Percentiles rank a stretch among this genome's conserved stretches.
Conservation (phyloP, 495 filamentous ascomycete species). For the Aspergillus baeticus region DNA sequence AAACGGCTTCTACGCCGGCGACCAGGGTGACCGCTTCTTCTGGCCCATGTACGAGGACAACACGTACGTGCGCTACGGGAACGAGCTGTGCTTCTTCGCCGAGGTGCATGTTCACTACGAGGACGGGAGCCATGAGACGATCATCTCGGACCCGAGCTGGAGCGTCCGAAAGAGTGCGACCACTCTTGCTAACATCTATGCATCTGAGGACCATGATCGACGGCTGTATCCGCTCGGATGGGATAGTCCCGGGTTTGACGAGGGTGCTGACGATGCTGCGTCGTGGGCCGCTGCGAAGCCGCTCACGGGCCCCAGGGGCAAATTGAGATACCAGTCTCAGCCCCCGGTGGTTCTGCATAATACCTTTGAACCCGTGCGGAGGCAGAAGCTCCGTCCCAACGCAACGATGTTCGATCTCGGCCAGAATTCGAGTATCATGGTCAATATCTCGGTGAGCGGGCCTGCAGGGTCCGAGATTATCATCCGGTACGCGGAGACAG, state of each 20-base stretch:
- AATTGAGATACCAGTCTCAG: slow-evolving; percentile 26
- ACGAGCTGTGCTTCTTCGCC: slow-evolving; percentile 32
- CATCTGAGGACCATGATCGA: slow-evolving; percentile 27
- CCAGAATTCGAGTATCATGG: slow-evolving; percentile 28
- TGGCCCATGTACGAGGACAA: slow-evolving; percentile 36
- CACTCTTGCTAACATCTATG: slow-evolving; percentile 29
- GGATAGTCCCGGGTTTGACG: slow-evolving; percentile 21
- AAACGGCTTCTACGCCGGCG: slow-evolving; percentile 31
- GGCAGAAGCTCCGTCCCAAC: slow-evolving; percentile 14
- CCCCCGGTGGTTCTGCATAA: slow-evolving; percentile 29
- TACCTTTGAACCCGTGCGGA: slow-evolving; percentile 21
- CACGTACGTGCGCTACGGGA: slow-evolving; percentile 30
- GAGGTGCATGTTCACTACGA: slow-evolving; percentile 27
- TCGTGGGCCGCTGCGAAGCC: slow-evolving; percentile 24
- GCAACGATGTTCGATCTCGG: slow-evolving; percentile 26
- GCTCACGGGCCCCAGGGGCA: slow-evolving; percentile 26
- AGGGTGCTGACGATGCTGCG: not conserved
- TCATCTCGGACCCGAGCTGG: slow-evolving; percentile 30
- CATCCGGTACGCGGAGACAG: slow-evolving; percentile 26
- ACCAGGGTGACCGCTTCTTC: slow-evolving; percentile 31
- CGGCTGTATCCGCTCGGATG: slow-evolving; percentile 24
- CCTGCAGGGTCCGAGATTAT: slow-evolving; percentile 23
- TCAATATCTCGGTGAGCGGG: slow-evolving; percentile 19
- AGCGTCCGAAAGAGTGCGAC: slow-evolving; percentile 27
- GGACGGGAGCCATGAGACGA: slow-evolving; percentile 18